Base-by-base conservation (phyloP, 495 filamentous ascomycete genomes). In the Parathielavia hyrcaniae region DNA sequence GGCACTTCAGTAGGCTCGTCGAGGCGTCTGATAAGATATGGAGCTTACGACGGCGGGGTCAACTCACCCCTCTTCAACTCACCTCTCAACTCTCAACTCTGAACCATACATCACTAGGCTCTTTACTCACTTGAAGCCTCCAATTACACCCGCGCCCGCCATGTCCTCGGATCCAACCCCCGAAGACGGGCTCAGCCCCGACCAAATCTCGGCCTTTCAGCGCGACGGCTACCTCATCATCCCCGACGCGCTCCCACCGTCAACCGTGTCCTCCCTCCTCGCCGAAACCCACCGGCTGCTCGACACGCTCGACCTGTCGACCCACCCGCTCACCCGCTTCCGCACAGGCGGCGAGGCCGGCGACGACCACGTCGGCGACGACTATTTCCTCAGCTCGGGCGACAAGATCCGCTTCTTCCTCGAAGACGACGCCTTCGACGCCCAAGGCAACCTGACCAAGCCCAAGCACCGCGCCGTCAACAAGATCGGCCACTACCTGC, bases 381-480 rank as follows among this genome's bases (percentile, higher is more conserved):
- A 87, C 69, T 98, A 98, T 82, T 98, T 98, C 73, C 82, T 98
- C 0, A 76, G 73, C 3, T 90, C 85, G 2, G 89, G 88, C 53
- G 88, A 96, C 79, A 95, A 97, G 65, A 77, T 98, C 49, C 85
- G 88, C 52, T 97, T 92, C 78, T 98, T 98, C 83, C 96, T 98
- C 77, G 93, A 98, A 69, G 88, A 91, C 67, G 86, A 86, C 71
- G 86, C 86, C 55, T 88, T 89, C 65, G 78, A 84, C 67, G 55
- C 75, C 3, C 62, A 70, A 0, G 84, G 83, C 20, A 64, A 63
- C 7, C 80, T 97, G 1, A 70, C 74, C 5, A 88, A 90, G 59
- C 90, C 93, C 19, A 95, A 91, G 68, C 71, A 84, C 40, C 79
- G 75, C 40, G 87, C 93, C 52, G 86, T 98, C 66, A 98, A 98